Evolutionary conservation across 768 basidiomycete genomes (phyloP), one percentile per base, ranked within the genome.

Genomic region (Daedaleopsis nitida): DNA sequence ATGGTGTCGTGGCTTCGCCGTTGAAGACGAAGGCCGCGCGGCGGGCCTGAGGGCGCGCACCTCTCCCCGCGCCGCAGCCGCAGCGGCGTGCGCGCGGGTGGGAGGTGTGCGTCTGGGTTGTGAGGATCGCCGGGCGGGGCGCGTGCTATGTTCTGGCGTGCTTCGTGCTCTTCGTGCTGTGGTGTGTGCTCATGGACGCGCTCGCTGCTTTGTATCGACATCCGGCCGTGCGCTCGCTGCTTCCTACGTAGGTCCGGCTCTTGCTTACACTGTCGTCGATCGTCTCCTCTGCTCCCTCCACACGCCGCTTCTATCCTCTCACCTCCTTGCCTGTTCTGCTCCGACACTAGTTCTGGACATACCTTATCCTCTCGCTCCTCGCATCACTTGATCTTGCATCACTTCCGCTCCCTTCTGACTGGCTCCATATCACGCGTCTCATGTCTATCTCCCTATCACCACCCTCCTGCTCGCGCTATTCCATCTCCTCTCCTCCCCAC

Each of bases 131-230:
- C 13, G 39, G 11, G 11, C 13, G 58, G 51, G 27, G 19, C 42
- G 35, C 23, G 52, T 51, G 17, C 21, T 57, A 51, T 19, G 39
- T 19, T 23, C n/a, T 39, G 17, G 14, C 39, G 27, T 53, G n/a
- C 32, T 17, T 55, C n/a, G 54, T 27, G 47, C 39, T 60, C 34
- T 37, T 55, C 27, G 47, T 55, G 59, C 54, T 60, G 27, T 60
- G 53, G 23, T 60, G 19, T 50, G 47, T 54, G 49, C 42, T 55
- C 49, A 52, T 56, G 49, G 27, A 51, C 48, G 53, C 55, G 57
- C 57, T 47, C n/a, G 44, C 55, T 27, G 10, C 9, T 6, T 5
- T 23, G 2, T 3, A 21, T 6, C 2, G 10, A 14, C 44, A 27
- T 23, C 32, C 34, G 21, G 51, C 38, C n/a, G 47, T 42, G 61